A percentile compares a stretch with the other conserved stretches of the same genome.
Conservation (phyloP, 148 eudicot genomes). For the Vaccinium corymbosum region DNA sequence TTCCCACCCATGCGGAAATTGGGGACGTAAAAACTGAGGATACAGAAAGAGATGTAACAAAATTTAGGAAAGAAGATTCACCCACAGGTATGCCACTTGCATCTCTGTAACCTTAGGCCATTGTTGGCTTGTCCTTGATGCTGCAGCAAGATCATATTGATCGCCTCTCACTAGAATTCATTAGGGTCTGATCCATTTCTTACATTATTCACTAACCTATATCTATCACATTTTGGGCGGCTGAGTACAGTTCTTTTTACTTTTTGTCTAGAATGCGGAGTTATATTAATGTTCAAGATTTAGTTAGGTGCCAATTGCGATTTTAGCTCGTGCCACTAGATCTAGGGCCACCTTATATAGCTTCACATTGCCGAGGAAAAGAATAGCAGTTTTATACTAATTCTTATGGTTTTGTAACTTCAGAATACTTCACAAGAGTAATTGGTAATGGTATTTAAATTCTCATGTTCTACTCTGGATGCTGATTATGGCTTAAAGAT, state of each 20-base stretch:
- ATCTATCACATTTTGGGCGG: background rate
- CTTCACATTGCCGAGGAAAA: background rate
- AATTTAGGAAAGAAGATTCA: constrained; percentile 20
- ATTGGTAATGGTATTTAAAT: background rate
- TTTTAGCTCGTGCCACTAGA: constrained; percentile 7
- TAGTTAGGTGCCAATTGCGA: constrained; percentile 9
- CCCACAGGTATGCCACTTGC: constrained; percentile 12
- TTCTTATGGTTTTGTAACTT: background rate
- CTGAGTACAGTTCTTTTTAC: constrained; percentile 5
- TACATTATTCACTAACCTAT: constrained; percentile 3
- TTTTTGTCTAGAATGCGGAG: constrained; percentile 16
- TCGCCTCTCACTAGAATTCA: background rate
- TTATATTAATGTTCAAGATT: background rate
- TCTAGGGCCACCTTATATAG: background rate
- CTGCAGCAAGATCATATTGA: constrained; percentile 8
- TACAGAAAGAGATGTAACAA: constrained; percentile 22
- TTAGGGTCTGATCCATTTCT: constrained; percentile 6
- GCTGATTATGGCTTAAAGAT: background rate
- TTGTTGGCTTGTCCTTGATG: constrained; percentile 14
- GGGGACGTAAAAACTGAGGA: constrained; percentile 42
- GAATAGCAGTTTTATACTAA: background rate
- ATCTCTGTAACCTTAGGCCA: constrained; percentile 18
- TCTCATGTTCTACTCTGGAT: background rate
- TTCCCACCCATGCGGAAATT: constrained; percentile 32
- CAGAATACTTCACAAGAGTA: background rate